phyloP scores from a whole-genome alignment of 129 eudicot species.

The Pseudognaphalium luteoalbum region DNA sequence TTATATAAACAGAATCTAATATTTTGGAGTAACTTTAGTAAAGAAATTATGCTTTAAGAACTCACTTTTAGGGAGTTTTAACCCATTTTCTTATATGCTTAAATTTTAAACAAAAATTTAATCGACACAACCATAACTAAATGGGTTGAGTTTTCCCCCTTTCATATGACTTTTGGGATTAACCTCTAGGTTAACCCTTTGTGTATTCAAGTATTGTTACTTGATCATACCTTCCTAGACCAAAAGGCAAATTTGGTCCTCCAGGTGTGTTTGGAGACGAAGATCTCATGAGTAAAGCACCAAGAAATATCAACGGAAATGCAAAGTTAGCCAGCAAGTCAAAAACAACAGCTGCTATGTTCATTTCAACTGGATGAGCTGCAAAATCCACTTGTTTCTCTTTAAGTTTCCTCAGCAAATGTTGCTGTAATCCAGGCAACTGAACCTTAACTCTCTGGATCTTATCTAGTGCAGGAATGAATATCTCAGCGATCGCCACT shows the following conservation, averaged over 20 bases:
- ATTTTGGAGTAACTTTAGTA: too few relatives aligned
- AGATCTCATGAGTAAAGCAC: slow-evolving; percentile 49
- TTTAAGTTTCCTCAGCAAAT: slow-evolving; percentile 52
- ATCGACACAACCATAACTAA: too few relatives aligned
- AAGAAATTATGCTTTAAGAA: too few relatives aligned
- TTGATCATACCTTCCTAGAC: slow-evolving; percentile 64
- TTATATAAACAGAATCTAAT: too few relatives aligned
- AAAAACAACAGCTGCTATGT: slow-evolving; percentile 36
- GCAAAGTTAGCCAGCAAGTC: slow-evolving; percentile 70
- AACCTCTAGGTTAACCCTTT: background rate
- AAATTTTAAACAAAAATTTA: too few relatives aligned
- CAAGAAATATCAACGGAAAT: slow-evolving; percentile 66
- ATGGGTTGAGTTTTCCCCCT: background rate
- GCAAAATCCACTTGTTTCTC: slow-evolving; percentile 77
- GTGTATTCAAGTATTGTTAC: background rate
- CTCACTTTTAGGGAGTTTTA: background rate
- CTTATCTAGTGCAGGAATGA: slow-evolving; percentile 49
- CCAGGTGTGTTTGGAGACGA: slow-evolving; percentile 59
- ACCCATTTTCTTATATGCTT: background rate
- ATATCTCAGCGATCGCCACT: slow-evolving; percentile 64
- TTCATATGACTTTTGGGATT: background rate
- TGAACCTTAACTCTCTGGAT: slow-evolving; percentile 73
- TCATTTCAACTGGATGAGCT: slow-evolving; percentile 58
- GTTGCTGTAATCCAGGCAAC: slow-evolving; percentile 66
- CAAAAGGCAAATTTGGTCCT: slow-evolving; percentile 76